A percentile compares a stretch with the other conserved stretches of the same genome.
phyloP scores from a whole-genome alignment of 208 protist species.

The Histomonas meleagridis region DNA sequence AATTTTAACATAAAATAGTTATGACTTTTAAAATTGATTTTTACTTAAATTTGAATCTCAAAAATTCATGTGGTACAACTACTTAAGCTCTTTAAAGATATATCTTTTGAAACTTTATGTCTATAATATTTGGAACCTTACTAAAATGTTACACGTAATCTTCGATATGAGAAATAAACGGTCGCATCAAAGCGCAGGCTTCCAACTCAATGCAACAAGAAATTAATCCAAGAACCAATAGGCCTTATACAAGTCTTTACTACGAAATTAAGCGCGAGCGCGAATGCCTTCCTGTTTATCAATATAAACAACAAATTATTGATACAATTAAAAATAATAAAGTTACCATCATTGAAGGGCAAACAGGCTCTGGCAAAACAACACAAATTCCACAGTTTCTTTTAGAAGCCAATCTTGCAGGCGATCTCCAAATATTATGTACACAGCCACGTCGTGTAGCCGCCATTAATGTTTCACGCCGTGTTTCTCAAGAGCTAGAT shows the following conservation, averaged over 20 bases:
- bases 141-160: too few species aligned
- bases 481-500: conserved; percentile 42
- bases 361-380: conserved; percentile 5
- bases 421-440: background rate
- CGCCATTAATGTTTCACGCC: conserved; percentile 20
- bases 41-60: too few species aligned
- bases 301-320: background rate
- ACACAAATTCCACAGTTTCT: background rate
- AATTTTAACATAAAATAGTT: too few species aligned
- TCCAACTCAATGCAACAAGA: too few species aligned
- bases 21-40: too few species aligned
- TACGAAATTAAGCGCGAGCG: background rate
- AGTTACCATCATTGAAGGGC: background rate
- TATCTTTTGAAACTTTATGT: too few species aligned
- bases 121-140: too few species aligned
- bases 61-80: too few species aligned
- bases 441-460: conserved; percentile 37
- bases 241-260: background rate
- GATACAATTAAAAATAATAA: background rate
- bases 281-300: background rate
- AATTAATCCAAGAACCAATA: background rate
- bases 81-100: too few species aligned
- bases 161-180: too few species aligned
- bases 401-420: background rate
- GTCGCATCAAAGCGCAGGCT: too few species aligned